Evolutionary conservation across 192 early-diverging fungal genomes (phyloP).

Genomic region (Backusella parvicylindrica): DNA sequence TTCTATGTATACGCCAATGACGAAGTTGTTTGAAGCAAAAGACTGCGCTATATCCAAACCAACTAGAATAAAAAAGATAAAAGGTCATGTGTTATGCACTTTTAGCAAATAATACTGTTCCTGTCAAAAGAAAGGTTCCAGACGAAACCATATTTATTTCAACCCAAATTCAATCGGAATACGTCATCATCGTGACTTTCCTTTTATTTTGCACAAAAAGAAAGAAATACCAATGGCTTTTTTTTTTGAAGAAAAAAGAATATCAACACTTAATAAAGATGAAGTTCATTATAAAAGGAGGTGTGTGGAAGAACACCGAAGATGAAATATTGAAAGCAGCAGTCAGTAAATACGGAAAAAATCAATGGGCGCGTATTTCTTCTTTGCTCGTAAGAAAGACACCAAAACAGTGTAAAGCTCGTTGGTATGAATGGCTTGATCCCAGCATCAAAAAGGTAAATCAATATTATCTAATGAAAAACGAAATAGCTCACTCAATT

Average conservation of each 20-base stretch:
- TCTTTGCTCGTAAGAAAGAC: conserved; percentile 93
- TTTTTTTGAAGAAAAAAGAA: background rate
- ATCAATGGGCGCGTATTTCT: conserved; percentile 98
- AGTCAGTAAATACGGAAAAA: conserved; percentile 98
- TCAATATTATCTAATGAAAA: background rate
- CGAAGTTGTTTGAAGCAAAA: too few relatives aligned
- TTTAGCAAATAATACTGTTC: too few relatives aligned
- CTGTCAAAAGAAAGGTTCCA: too few relatives aligned
- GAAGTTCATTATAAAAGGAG: conserved; percentile 78
- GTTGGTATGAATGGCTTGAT: conserved; percentile 99
- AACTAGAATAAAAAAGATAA: too few relatives aligned
- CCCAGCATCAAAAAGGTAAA: conserved; percentile 92
- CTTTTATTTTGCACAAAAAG: background rate
- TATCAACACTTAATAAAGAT: background rate
- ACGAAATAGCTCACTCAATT: background rate
- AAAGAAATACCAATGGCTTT: background rate
- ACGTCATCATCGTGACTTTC: background rate
- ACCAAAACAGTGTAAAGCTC: conserved; percentile 98
- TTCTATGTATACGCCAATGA: background rate
- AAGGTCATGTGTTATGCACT: too few relatives aligned
- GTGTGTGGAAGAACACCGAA: conserved; percentile 99
- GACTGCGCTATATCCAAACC: too few relatives aligned
- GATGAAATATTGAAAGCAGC: conserved; percentile 98
- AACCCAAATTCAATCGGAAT: background rate
- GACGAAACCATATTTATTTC: background rate